Percentiles rank a stretch among this genome's conserved stretches.
These are phyloP conservation scores for Lactarius hengduanensis DNA, from an alignment of 768 basidiomycete genomes.

Conservation along the genomic window DNA sequence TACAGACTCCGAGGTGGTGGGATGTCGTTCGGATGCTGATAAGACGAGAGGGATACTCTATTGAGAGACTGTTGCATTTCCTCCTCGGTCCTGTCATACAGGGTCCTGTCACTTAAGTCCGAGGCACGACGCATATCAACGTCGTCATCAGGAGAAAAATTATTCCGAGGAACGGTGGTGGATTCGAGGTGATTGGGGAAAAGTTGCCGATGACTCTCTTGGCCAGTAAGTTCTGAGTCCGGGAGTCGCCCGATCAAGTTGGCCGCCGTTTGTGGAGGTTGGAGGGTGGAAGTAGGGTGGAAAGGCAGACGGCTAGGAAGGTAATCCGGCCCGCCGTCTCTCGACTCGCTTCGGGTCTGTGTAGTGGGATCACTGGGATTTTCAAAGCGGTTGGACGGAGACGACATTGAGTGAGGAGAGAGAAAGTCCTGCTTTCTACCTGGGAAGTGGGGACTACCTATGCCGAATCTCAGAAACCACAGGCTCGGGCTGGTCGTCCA, in stretches of 20 bases:
- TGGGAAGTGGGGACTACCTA: background rate
- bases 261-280: background rate
- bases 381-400: background rate
- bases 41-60: slow-evolving; percentile 19
- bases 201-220: background rate
- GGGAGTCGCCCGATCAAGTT: background rate
- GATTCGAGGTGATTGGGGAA: background rate
- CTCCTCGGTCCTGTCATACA: slow-evolving; percentile 19
- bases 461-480: background rate
- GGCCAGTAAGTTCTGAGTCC: background rate
- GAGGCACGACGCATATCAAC: slow-evolving; percentile 15
- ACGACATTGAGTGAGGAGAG: slow-evolving; percentile 4
- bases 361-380: background rate
- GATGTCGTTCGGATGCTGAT: slow-evolving; percentile 24
- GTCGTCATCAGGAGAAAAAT: slow-evolving; percentile 2
- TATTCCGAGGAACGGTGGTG: background rate
- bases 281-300: background rate
- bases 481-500: background rate
- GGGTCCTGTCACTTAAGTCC: slow-evolving; percentile 19
- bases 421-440: slow-evolving; percentile 26
- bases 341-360: background rate
- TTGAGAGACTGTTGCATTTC: slow-evolving; percentile 18
- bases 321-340: background rate
- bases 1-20: background rate
- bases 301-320: background rate